A percentile compares a stretch with the other conserved stretches of the same genome.
These are phyloP conservation scores for Arabidopsis lyrata DNA, from an alignment of 441 rosid species.

Conservation along the genomic window DNA sequence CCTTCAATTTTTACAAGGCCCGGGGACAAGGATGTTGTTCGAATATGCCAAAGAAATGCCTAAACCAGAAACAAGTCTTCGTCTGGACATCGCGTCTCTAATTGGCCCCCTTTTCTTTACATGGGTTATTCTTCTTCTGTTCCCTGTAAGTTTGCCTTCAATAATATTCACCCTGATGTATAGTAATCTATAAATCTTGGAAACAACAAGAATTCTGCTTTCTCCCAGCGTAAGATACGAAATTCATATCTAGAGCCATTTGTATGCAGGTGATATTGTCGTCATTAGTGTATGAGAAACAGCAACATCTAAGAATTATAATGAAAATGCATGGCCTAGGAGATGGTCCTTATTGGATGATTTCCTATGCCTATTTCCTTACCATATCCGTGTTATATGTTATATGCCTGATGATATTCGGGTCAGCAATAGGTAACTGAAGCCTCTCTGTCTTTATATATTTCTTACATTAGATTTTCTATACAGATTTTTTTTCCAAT, in stretches of 20 bases:
- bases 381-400: constrained; percentile 70
- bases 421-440: constrained; percentile 58
- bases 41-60: constrained; percentile 96
- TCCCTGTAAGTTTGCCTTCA: constrained; percentile 77
- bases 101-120: constrained; percentile 90
- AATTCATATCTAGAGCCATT: constrained; percentile 8
- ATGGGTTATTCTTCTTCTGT: constrained; percentile 48
- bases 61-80: constrained; percentile 53
- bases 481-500: not conserved
- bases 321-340: constrained; percentile 99
- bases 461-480: not conserved
- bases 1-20: constrained; percentile 70
- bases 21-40: constrained; percentile 68
- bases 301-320: constrained; percentile 87
- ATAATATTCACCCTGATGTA: not conserved
- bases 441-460: not conserved
- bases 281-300: constrained; percentile 85
- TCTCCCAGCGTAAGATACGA: constrained; percentile 4
- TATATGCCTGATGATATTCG: constrained; percentile 75
- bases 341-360: constrained; percentile 96
- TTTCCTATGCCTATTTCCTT: constrained; percentile 87
- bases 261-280: constrained; percentile 76
- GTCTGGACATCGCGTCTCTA: constrained; percentile 77
- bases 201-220: not conserved
- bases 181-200: constrained; percentile 50